phyloP scores from a whole-genome alignment of 768 basidiomycete genomes.

The Leccinum olivaceopallidum region DNA sequence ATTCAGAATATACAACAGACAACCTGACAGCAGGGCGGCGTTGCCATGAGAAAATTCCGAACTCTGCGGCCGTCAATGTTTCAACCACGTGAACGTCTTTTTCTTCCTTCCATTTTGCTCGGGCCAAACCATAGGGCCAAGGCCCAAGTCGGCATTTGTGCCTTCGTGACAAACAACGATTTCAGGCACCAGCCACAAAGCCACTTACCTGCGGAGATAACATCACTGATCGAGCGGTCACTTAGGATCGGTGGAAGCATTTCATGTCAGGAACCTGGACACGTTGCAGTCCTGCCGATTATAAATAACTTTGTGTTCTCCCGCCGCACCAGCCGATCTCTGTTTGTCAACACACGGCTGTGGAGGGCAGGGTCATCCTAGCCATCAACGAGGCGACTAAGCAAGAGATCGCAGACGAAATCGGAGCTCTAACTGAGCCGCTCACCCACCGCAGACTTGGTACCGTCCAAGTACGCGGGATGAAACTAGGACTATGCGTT shows the following conservation, averaged over 20 bases:
- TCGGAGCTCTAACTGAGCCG: conserved; percentile 53
- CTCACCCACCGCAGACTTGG: conserved; percentile 40
- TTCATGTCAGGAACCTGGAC: conserved; percentile 54
- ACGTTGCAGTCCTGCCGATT: conserved; percentile 70
- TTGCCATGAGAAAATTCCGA: too few species aligned
- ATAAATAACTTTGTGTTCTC: neutral
- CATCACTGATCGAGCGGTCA: too few species aligned
- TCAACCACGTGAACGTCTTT: too few species aligned
- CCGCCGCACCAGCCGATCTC: conserved; percentile 6
- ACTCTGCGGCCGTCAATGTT: too few species aligned
- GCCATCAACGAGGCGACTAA: conserved; percentile 97
- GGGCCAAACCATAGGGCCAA: too few species aligned
- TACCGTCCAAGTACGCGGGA: conserved; percentile 29
- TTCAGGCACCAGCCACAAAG: too few species aligned
- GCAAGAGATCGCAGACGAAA: conserved; percentile 95
- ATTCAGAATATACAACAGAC: too few species aligned
- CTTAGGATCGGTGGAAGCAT: neutral
- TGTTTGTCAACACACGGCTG: conserved; percentile 53
- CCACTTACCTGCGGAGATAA: too few species aligned
- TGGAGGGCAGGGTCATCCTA: conserved; percentile 98
- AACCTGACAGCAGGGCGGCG: too few species aligned
- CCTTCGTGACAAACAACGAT: too few species aligned
- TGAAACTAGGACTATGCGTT: conserved; percentile 62
- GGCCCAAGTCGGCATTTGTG: too few species aligned
- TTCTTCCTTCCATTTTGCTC: too few species aligned